phyloP scores from a whole-genome alignment of 2,329 filamentous ascomycete genomes.

The Cladophialophora carrionii region DNA sequence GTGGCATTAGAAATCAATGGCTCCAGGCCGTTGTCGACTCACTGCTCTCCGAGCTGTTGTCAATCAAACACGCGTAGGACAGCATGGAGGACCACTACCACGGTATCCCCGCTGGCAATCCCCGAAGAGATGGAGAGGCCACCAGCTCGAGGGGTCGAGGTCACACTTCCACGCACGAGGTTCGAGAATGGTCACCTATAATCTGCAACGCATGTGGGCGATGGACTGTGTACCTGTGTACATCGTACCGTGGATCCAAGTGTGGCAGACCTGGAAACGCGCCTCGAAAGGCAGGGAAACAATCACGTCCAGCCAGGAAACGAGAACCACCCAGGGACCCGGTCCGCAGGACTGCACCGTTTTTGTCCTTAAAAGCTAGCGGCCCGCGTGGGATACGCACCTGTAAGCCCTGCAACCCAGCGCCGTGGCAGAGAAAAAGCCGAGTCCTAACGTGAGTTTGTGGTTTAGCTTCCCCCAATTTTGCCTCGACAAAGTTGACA shows the following conservation, averaged over 20 bases:
- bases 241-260: slow-evolving; percentile 1
- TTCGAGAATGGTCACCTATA: slow-evolving; percentile 18
- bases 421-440: slow-evolving; percentile 14
- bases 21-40: slow-evolving; percentile 3
- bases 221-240: slow-evolving; percentile 9
- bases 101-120: slow-evolving; percentile 24
- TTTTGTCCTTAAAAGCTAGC: slow-evolving; percentile 13
- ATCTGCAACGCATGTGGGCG: slow-evolving; percentile 2
- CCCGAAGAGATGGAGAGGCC: slow-evolving; percentile 13
- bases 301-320: not conserved
- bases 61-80: slow-evolving; percentile 26
- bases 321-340: slow-evolving; percentile 17
- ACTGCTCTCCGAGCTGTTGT: slow-evolving; percentile 1
- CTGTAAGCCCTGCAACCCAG: slow-evolving; percentile 9
- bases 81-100: slow-evolving; percentile 19
- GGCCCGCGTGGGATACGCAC: slow-evolving; percentile 17
- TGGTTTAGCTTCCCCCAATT: slow-evolving; percentile 22
- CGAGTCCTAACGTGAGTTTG: slow-evolving; percentile 26
- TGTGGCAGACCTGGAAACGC: not conserved
- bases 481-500: slow-evolving; percentile 23
- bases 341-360: slow-evolving; percentile 10
- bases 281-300: slow-evolving; percentile 3
- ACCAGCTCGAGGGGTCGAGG: not conserved
- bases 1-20: slow-evolving; percentile 1
- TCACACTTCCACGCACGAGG: slow-evolving; percentile 17